Conservation (phyloP, 805 yeast species). For the Sugiyamaella lignohabitans region DNA sequence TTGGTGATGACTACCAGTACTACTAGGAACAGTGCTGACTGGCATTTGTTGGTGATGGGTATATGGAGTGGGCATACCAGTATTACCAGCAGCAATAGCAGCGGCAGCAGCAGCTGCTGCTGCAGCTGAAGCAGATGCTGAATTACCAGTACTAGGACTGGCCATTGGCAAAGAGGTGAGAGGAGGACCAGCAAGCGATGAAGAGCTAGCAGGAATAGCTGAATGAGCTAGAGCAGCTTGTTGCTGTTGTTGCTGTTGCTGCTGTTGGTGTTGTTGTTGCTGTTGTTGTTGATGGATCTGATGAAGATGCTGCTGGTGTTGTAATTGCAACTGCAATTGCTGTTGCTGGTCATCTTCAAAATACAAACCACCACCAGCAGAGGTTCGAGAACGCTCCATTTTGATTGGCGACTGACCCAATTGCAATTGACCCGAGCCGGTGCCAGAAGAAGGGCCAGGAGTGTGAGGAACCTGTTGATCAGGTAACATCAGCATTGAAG, state of each 20-base stretch:
- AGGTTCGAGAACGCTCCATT: not conserved
- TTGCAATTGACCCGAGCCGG: too few species aligned
- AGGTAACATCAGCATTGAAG: not conserved
- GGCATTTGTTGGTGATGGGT: not conserved
- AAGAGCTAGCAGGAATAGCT: not conserved
- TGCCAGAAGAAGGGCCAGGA: not conserved
- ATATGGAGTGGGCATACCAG: not conserved
- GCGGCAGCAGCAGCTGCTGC: constrained; percentile 1
- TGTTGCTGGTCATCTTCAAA: too few species aligned
- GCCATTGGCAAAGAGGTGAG: not conserved
- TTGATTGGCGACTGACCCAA: not conserved
- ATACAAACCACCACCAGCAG: not conserved
- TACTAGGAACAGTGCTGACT: not conserved
- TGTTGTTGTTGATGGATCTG: too few species aligned
- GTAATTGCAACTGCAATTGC: too few species aligned
- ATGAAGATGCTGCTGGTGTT: too few species aligned
- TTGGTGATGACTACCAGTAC: not conserved
- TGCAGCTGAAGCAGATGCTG: not conserved
- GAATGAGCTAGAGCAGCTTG: too few species aligned
- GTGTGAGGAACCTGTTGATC: not conserved
- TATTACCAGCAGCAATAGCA: not conserved
- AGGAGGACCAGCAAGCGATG: not conserved
- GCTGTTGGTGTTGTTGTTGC: too few species aligned
- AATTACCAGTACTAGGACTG: not conserved
- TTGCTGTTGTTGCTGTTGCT: too few species aligned